Percentiles rank a stretch among this genome's conserved stretches.
Conservation (phyloP, 805 yeast species). For the Kazachstania africana region DNA sequence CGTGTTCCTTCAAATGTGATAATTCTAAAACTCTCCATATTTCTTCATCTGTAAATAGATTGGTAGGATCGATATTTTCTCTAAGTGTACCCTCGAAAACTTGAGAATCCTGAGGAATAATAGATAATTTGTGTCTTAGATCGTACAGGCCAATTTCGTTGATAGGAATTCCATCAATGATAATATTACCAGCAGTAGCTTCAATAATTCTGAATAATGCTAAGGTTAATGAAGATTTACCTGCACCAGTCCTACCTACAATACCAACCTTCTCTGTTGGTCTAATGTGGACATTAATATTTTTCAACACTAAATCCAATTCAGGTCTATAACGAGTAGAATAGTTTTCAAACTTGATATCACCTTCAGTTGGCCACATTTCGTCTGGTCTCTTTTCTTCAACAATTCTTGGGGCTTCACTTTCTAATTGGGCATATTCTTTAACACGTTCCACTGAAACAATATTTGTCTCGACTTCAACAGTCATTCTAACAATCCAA, state of each 20-base stretch:
- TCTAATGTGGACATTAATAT: conserved; percentile 50
- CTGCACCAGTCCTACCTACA: conserved; percentile 97
- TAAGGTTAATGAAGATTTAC: conserved; percentile 75
- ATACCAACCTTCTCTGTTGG: conserved; percentile 84
- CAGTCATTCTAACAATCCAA: conserved; percentile 98
- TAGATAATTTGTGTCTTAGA: conserved; percentile 63
- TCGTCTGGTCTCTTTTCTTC: conserved; percentile 55
- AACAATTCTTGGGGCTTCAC: conserved; percentile 76
- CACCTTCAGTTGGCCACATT: conserved; percentile 67
- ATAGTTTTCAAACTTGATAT: conserved; percentile 54
- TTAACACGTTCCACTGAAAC: conserved; percentile 91
- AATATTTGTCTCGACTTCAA: conserved; percentile 93
- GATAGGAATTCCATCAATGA: conserved; percentile 61
- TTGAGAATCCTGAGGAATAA: conserved; percentile 91
- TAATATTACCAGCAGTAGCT: conserved; percentile 55
- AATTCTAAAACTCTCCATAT: conserved; percentile 74
- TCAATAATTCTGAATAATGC: conserved; percentile 82
- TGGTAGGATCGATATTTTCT: conserved; percentile 78
- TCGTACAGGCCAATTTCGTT: conserved; percentile 62
- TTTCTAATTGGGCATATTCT: conserved; percentile 66
- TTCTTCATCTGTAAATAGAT: conserved; percentile 54
- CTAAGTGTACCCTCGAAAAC: conserved; percentile 79
- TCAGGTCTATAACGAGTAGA: conserved; percentile 78
- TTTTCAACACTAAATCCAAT: conserved; percentile 65
- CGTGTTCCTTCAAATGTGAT: conserved; percentile 63